A percentile compares a stretch with the other conserved stretches of the same genome.
phyloP scores from a whole-genome alignment of 2,329 filamentous ascomycete genomes.

The Teratosphaeria zuluensis region DNA sequence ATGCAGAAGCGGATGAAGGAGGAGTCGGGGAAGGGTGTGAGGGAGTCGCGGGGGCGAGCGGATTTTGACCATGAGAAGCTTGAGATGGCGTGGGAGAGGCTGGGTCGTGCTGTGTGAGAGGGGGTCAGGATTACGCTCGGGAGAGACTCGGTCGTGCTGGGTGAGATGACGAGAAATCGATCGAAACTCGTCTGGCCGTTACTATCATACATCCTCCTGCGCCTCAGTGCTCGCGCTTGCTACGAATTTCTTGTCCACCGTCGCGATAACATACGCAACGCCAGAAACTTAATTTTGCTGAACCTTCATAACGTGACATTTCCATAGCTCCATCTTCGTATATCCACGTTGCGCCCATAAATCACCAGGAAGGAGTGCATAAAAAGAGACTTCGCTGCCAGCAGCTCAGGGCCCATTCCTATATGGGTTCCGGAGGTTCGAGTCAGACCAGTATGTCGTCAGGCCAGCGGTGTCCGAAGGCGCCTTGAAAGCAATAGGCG shows the following conservation, averaged over 20 bases:
- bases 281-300: too few relatives aligned
- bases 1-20: not conserved
- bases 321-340: not conserved
- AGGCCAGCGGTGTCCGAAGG: not conserved
- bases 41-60: too few relatives aligned
- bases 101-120: not conserved
- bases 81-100: too few relatives aligned
- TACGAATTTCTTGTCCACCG: too few relatives aligned
- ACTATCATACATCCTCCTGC: not conserved
- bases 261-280: too few relatives aligned
- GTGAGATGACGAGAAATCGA: not conserved
- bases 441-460: not conserved
- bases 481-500: not conserved
- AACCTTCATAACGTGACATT: too few relatives aligned
- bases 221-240: not conserved
- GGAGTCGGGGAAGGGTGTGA: not conserved
- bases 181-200: not conserved
- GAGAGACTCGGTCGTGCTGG: not conserved
- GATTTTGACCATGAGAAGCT: not conserved
- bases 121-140: too few relatives aligned
- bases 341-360: not conserved
- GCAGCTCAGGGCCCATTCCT: not conserved
- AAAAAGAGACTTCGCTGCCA: not conserved
- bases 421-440: not conserved
- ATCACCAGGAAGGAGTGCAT: not conserved